Evolutionary conservation across 129 eudicot genomes (phyloP).

Genomic region (Flaveria trinervia): DNA sequence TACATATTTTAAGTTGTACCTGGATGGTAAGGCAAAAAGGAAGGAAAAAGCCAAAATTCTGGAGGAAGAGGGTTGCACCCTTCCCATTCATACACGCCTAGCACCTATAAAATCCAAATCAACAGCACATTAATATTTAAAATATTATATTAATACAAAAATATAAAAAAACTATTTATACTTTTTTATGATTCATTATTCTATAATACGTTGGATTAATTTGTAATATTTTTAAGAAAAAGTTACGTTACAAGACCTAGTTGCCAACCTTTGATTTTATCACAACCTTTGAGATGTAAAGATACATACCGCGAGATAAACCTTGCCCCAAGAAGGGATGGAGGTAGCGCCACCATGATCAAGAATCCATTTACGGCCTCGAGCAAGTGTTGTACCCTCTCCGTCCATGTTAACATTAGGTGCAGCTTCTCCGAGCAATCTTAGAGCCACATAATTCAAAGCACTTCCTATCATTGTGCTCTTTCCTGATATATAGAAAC

Average conservation of each 20-base stretch:
- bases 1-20: not conserved
- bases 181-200: not conserved
- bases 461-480: slow-evolving; percentile 41
- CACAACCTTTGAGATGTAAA: not conserved
- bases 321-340: slow-evolving; percentile 40
- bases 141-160: not conserved
- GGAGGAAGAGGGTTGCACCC: slow-evolving; percentile 53
- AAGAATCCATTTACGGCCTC: slow-evolving; percentile 36
- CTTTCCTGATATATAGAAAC: slow-evolving; percentile 27
- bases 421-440: slow-evolving; percentile 33
- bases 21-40: slow-evolving; percentile 41
- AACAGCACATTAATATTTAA: not conserved
- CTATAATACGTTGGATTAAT: not conserved
- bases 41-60: slow-evolving; percentile 65
- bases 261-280: not conserved
- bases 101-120: slow-evolving; percentile 17
- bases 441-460: slow-evolving; percentile 33
- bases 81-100: slow-evolving; percentile 43
- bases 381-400: slow-evolving; percentile 15
- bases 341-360: slow-evolving; percentile 36
- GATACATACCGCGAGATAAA: slow-evolving; percentile 30
- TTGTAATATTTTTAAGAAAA: no score
- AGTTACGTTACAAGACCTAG: not conserved
- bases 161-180: not conserved
- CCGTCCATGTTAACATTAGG: slow-evolving; percentile 31